phyloP scores from a whole-genome alignment of 495 filamentous ascomycete genomes.

The Polyplosphaeria fusca region DNA sequence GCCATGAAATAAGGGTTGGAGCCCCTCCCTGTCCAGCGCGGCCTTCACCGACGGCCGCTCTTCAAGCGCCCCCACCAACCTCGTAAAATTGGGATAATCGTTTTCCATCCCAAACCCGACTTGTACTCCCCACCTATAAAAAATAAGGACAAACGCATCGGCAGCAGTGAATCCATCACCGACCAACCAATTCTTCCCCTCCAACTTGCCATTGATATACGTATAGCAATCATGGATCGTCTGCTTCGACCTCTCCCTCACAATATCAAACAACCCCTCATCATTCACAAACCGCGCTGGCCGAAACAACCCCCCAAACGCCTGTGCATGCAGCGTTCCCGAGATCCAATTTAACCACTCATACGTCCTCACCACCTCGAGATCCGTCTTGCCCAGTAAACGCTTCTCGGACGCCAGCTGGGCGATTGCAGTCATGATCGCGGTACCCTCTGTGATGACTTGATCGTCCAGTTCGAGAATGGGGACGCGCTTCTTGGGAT shows the following conservation, averaged over 20 bases:
- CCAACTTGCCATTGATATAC: conserved; percentile 33
- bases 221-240: conserved; percentile 32
- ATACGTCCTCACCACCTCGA: conserved; percentile 38
- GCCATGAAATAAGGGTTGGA: too few relatives aligned
- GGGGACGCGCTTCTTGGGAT: conserved; percentile 41
- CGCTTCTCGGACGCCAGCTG: conserved; percentile 33
- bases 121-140: conserved; percentile 38
- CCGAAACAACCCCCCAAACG: conserved; percentile 31
- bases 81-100: conserved; percentile 36
- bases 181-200: conserved; percentile 31
- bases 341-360: conserved; percentile 46
- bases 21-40: conserved; percentile 24
- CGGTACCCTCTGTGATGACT: conserved; percentile 43
- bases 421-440: conserved; percentile 38
- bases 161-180: conserved; percentile 41
- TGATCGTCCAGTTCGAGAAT: conserved; percentile 33
- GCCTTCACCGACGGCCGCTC: conserved; percentile 21
- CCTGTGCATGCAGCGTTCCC: conserved; percentile 40
- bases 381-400: conserved; percentile 35
- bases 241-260: conserved; percentile 15
- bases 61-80: conserved; percentile 24
- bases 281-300: conserved; percentile 36
- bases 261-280: conserved; percentile 21
- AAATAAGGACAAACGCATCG: conserved; percentile 41
- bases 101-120: neutral